phyloP scores from a whole-genome alignment of 73 alveolate genomes.

The Paramecium sexaurelia region DNA sequence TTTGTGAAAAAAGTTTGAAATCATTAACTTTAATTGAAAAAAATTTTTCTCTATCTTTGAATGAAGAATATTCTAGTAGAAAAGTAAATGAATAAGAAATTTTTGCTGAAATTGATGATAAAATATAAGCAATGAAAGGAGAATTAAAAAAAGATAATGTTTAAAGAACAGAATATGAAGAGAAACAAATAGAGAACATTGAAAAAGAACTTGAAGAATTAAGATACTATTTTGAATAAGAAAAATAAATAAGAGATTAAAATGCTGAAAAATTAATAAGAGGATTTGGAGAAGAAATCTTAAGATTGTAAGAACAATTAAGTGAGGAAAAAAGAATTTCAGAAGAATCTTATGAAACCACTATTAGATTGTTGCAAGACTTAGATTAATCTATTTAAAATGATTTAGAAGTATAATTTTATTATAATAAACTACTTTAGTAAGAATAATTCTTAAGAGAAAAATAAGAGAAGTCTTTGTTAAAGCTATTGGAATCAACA shows the following conservation, averaged over 20 bases:
- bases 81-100: slow-evolving; percentile 56
- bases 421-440: neutral
- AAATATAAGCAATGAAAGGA: slow-evolving; percentile 19
- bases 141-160: slow-evolving; percentile 48
- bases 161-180: slow-evolving; percentile 40
- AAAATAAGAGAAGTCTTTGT: slow-evolving; percentile 47
- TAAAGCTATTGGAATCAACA: slow-evolving; percentile 43
- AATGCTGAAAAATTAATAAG: slow-evolving; percentile 52
- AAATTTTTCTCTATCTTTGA: slow-evolving; percentile 14
- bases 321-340: slow-evolving; percentile 43
- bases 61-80: slow-evolving; percentile 57
- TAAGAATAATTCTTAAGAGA: slow-evolving; percentile 36
- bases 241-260: slow-evolving; percentile 36
- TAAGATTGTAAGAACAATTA: slow-evolving; percentile 36
- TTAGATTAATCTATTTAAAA: slow-evolving; percentile 54
- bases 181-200: slow-evolving; percentile 22
- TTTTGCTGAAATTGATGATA: slow-evolving; percentile 59
- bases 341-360: slow-evolving; percentile 53
- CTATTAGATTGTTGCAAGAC: slow-evolving; percentile 37
- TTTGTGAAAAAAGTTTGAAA: slow-evolving; percentile 45
- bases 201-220: slow-evolving; percentile 57
- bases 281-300: slow-evolving; percentile 53
- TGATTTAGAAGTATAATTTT: slow-evolving; percentile 15
- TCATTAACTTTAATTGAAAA: slow-evolving; percentile 49
- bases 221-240: slow-evolving; percentile 51